Base-by-base conservation (phyloP, 306 rosid genomes). In the Lithocarpus polystachyus region DNA sequence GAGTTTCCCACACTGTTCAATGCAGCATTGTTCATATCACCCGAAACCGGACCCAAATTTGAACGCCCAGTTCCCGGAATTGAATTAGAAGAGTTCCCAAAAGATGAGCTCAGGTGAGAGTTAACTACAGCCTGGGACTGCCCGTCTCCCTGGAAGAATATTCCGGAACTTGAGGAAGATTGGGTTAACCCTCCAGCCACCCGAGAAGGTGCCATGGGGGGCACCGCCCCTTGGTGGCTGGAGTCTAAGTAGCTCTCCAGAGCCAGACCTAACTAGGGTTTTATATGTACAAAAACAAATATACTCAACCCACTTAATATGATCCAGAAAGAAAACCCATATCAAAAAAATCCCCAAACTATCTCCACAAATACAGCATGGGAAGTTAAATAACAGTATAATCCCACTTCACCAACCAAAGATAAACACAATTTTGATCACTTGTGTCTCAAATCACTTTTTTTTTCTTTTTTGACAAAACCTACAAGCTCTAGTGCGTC, bases 101-200 rank as follows among this genome's bases (percentile, higher is more conserved):
- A 90, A 75, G 92, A 89, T 12, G 97, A 89, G 87, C 91, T 90
- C 84, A 95, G 88, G 90, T 86, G 98, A 84, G 99, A 91, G 85
- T 89, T 89, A 83, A 89, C 90, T 73, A 87, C 74, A 86, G 83
- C 89, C 75, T 90, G 94, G 48, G 96, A 87, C 75, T 89, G 96
- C 82, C 96, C 93, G 77, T 93, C 96, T 84, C 97, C 99, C 88
- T 96, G 99, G 82, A 88, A 96, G 93, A 96, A 96, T 88, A 96
- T 96, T 81, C 99, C 99, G 80, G 98, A 96, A 84, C 89, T 86
- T 62, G 94, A 87, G 40, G 98, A 90, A 83, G 99, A 93, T 79
- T 90, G 97, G 68, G 93, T 85, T 89, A 93, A 89, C 77, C 98
- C 98, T 83, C 97, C 98, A 83, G 91, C 88, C 93, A 90, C 92